Base-by-base conservation (phyloP, 2,329 filamentous ascomycete genomes). In the Paramyrothecium sp. region DNA sequence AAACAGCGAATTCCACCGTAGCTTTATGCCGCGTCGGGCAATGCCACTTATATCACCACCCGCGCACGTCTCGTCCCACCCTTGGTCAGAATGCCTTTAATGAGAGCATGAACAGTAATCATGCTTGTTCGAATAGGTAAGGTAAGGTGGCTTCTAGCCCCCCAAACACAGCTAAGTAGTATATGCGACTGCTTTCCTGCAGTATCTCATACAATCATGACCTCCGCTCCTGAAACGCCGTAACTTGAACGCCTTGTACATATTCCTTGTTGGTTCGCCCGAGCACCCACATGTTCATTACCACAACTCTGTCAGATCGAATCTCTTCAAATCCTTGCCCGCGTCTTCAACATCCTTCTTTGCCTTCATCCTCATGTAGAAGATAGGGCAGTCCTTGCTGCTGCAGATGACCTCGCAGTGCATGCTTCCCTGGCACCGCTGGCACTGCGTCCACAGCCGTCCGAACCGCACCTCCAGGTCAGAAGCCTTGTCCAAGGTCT, bases 301-400 rank as follows among this genome's bases (percentile, higher is more conserved):
- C 82, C 82, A 84, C 50, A 81, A 89, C 88, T 67, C 87, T 85
- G 74, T 97, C 93, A 62, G 84, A 76, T 99, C 95, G 75, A 99
- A 99, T 66, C 95, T 81, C 65, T 84, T 84, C 67, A 99, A 75
- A 73, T 99, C 95, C 77, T 92, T 96, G 57, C 93, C 92, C 2
- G 89, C 89, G 77, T 99, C 95, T 74, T 98, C 94, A 44, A 98
- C 88, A 72, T 99, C 95, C 81, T 99, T 99, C 84, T 97, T 96
- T 33, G 94, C 94, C 82, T 99, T 99, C 95, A 99, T 99, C 4
- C 95, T 88, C 95, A 99, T 99, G 74, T 99, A 99, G 75, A 99
- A 99, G 69, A 99, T 99, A 1, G 95, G 95, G 71, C 95, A 99
- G 78, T 99, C 95, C 73, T 92, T 90, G 72, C 89, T 94, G 61